Base-by-base conservation (phyloP, 2,329 filamentous ascomycete genomes). In the Paramyrothecium roridum region DNA sequence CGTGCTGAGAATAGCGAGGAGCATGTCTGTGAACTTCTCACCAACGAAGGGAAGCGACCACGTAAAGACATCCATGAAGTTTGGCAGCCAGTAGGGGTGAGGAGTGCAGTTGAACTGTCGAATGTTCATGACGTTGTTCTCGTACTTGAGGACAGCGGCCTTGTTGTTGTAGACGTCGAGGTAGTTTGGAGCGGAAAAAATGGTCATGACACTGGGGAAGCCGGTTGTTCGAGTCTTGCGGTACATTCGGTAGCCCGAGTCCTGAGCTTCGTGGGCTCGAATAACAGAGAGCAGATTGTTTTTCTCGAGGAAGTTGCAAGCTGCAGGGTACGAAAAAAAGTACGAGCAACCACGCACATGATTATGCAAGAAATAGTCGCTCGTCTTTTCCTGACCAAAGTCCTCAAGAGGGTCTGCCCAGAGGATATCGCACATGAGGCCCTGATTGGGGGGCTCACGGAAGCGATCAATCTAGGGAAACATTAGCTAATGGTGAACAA, bases 81-180 rank as follows among this genome's bases (percentile, higher is more conserved):
- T 99, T 54, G 95, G 95, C 50, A 99, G 84, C 95, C 95, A 99
- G 80, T 99, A 99, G 8, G 95, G 95, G 73, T 99, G 95, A 34
- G 95, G 95, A 21, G 95, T 98, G 83, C 93, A 99, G 81, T 99
- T 99, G 80, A 99, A 99, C 75, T 99, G 95, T 57, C 95, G 86
- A 70, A 99, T 99, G 80, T 99, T 99, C 95, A 99, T 99, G 58
- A 99, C 95, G 69, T 99, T 99, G 76, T 99, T 99, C 78, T 99
- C 95, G 72, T 99, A 99, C 78, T 99, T 99, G 67, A 99, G 80
- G 45, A 99, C 95, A 1, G 95, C 95, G 2, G 95, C 95, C 80
- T 99, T 99, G 83, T 99, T 99, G 85, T 99, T 99, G 78, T 99
- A 99, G 40, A 99, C 93, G 68, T 99, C 95, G 60, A 99, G 86